Conservation (phyloP, 2,329 filamentous ascomycete species). For the Cercospora sp. region DNA sequence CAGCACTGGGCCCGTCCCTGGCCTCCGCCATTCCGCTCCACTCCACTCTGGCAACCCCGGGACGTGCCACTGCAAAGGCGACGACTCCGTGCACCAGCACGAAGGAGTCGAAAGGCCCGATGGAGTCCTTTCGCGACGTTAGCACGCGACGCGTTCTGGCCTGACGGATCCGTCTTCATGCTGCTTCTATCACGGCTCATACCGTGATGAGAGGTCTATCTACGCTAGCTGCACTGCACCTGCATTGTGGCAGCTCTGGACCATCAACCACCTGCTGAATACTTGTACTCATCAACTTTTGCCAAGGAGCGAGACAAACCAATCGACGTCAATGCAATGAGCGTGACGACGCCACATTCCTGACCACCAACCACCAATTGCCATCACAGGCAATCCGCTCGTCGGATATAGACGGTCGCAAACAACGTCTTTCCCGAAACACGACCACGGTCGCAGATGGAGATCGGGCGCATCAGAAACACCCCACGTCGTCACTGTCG, state of each 20-base stretch:
- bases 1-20: not conserved
- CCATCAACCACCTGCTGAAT: not conserved
- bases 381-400: not conserved
- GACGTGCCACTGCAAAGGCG: not conserved
- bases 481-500: conserved; percentile 1
- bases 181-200: not conserved
- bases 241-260: not conserved
- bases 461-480: not conserved
- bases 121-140: not conserved
- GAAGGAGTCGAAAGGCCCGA: not conserved
- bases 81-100: not conserved
- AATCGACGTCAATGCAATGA: not conserved
- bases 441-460: not conserved
- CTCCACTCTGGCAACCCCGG: not conserved
- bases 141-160: not conserved
- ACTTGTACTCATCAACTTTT: not conserved
- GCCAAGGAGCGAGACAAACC: not conserved
- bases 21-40: not conserved
- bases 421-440: not conserved
- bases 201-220: not conserved
- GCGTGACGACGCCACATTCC: not conserved
- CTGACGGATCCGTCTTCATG: not conserved
- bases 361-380: not conserved
- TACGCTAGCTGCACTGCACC: not conserved
- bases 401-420: conserved; percentile 4